Evolutionary conservation across 352 stramenopile genomes (phyloP), one percentile per base, ranked within the genome.

Genomic region (Phytopythium delawarense): DNA sequence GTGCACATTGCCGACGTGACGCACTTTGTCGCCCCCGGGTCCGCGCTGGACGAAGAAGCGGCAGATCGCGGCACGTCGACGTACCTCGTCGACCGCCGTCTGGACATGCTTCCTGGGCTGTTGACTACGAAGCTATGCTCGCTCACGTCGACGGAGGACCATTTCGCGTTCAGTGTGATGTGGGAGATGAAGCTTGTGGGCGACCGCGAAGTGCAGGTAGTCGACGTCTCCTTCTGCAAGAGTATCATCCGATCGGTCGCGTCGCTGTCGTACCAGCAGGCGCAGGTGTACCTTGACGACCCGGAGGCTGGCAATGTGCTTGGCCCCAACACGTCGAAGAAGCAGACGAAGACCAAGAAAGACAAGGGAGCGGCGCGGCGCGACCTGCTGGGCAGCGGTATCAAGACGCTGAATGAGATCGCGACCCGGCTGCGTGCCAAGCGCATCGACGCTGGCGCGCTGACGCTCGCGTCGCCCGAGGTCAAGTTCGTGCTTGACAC

Each of bases 1-100:
- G 97, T 99, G 18, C 97, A 99, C 71, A 99, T 99, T 78, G 97
- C 98, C 6, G 98, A 99, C 71, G 98, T 99, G 11, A 99, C 96
- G 56, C 94, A 99, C 74, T 99, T 99, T 75, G 97, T 99, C 25
- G 81, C 89, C 30, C 81, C 96, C 16, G 96, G 90, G 21, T 96
- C 78, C 32, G 79, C 97, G 9, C 84, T 99, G 21, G 98, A 99
- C 67, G 76, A 98, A 65, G 97, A 99, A 70, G 91, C 89, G 9
- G 85, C 79, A 7, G 80, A 94, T 51, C 85, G 89, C 60, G 88
- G 81, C 20, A 99, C 97, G 18, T 99, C 96, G 25, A 99, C 96
- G 2, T 99, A 99, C 74, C 84, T 99, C 13, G 97, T 99, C n/a
- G 97, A 99, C 54, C 93, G 96, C 42, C 89, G 98, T 70, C 77